Evolutionary conservation across 2,329 filamentous ascomycete genomes (phyloP), one percentile per base, ranked within the genome.

Genomic region (Balansia obtecta): DNA sequence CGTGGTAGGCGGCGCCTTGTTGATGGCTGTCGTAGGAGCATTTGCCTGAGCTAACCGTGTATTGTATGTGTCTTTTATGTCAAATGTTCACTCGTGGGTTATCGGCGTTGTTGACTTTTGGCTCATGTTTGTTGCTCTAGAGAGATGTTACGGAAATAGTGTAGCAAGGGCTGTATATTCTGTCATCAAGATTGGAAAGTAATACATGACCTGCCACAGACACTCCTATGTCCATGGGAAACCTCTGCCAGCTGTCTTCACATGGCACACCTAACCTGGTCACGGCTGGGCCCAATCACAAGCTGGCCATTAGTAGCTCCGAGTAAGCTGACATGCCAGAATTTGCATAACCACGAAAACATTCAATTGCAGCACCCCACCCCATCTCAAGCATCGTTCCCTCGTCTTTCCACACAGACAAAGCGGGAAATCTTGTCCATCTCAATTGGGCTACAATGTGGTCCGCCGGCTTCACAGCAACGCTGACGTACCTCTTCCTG

Each of bases 21-120:
- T 85, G 47, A 88, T 88, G 85, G 82, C 83, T 34, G 63, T 80
- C 13, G 83, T 88, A 0, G 84, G 84, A 0, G 84, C 83, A 9
- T 87, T 86, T 75, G 84, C 83, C 10, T 87, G 34, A 51, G 40
- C 40, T 20, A 27, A 27, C 27, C 8, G 7, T 27, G 27, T 27
- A 7, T 27, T 27, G 27, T 27, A 7, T 27, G 8, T 27, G 27
- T 27, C 20, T 27, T n/a, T n/a, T n/a, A n/a, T n/a, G 27, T 27
- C 27, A 27, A 27, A 27, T 27, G 7, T 27, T 4, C 27, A 27
- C 27, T 27, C 27, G 27, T 6, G 27, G 27, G 27, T 27, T 27
- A 45, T 42, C 10, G 9, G 27, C 15, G 32, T 45, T 18, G 16
- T 20, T 10, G 4, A 22, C 22, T 6, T 6, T 46, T 12, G 34